A percentile compares a stretch with the other conserved stretches of the same genome.
Conservation (phyloP, 164 flowering plant species). For the Magnolia officinalis region DNA sequence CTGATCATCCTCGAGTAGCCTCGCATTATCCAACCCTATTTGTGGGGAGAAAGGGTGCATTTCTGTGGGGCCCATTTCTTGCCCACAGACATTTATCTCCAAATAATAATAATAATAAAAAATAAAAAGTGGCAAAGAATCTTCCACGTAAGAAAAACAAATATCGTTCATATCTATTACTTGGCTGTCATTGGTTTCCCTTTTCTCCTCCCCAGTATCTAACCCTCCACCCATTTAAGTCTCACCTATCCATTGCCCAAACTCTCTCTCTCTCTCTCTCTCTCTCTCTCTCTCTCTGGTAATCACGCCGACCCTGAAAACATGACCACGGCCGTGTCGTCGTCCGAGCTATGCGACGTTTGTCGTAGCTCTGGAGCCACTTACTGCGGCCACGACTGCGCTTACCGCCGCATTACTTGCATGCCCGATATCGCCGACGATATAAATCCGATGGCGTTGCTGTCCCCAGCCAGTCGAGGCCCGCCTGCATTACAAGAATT, state of each 20-base stretch:
- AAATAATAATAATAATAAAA: background rate
- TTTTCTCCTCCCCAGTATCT: background rate
- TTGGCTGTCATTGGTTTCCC: constrained; percentile 5
- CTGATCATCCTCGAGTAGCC: too few species aligned
- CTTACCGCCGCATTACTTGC: background rate
- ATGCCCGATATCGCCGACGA: background rate
- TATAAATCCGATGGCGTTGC: background rate
- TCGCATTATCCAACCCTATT: too few species aligned
- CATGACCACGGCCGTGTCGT: background rate
- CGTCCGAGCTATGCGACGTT: background rate
- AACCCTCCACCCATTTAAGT: background rate
- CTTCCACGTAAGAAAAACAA: constrained; percentile 3
- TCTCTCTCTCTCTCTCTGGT: background rate
- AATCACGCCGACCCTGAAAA: background rate
- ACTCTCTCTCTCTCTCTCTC: background rate
- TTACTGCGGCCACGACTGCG: background rate
- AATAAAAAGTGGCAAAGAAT: constrained; percentile 6
- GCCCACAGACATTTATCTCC: background rate
- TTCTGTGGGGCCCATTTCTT: too few species aligned
- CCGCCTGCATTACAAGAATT: constrained; percentile 1
- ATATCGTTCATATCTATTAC: constrained; percentile 2
- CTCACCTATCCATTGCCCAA: background rate
- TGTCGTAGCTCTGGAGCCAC: background rate
- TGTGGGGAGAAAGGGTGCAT: too few species aligned
- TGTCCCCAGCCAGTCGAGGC: background rate